A percentile compares a stretch with the other conserved stretches of the same genome.
Evolutionary conservation across 2,329 filamentous ascomycete species (phyloP).

Genomic region (Fonsecaea monophora): DNA sequence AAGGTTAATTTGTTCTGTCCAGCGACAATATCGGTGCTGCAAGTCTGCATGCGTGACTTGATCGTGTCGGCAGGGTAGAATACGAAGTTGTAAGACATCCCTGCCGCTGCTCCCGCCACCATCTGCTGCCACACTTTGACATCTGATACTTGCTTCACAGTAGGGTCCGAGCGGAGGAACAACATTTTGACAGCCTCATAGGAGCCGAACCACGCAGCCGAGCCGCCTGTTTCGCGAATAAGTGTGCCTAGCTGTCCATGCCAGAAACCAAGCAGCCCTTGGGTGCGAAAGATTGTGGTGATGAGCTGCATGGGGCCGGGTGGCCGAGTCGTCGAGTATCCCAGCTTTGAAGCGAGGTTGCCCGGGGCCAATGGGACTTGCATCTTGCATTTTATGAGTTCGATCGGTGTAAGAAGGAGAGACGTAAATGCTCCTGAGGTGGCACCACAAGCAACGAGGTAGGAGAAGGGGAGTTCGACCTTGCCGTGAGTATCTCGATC

Average conservation of each 20-base stretch:
- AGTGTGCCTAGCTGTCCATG: slow-evolving; percentile 91
- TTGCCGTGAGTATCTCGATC: slow-evolving; percentile 44
- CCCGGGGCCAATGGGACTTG: slow-evolving; percentile 68
- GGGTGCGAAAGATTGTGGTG: slow-evolving; percentile 77
- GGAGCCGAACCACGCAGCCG: slow-evolving; percentile 91
- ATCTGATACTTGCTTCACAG: slow-evolving; percentile 36
- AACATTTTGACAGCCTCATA: slow-evolving; percentile 80
- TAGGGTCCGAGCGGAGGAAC: slow-evolving; percentile 67
- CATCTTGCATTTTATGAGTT: slow-evolving; percentile 98
- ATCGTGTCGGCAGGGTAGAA: slow-evolving; percentile 98
- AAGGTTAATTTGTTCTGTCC: slow-evolving; percentile 65
- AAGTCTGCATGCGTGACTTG: slow-evolving; percentile 95
- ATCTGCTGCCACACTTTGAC: slow-evolving; percentile 87
- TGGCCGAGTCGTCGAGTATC: slow-evolving; percentile 53
- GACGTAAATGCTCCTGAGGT: slow-evolving; percentile 89
- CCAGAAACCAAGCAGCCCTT: slow-evolving; percentile 90
- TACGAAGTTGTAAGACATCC: slow-evolving; percentile 93
- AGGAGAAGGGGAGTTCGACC: slow-evolving; percentile 69
- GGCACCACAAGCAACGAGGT: slow-evolving; percentile 80
- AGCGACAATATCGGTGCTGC: slow-evolving; percentile 14
- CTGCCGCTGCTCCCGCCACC: slow-evolving; percentile 82
- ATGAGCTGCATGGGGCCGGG: slow-evolving; percentile 74
- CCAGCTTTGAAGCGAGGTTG: slow-evolving; percentile 43
- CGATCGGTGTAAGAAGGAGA: slow-evolving; percentile 89
- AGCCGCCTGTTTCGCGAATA: slow-evolving; percentile 90